phyloP scores from a whole-genome alignment of 106 monocot genomes.

The Ottelia alismoides region DNA sequence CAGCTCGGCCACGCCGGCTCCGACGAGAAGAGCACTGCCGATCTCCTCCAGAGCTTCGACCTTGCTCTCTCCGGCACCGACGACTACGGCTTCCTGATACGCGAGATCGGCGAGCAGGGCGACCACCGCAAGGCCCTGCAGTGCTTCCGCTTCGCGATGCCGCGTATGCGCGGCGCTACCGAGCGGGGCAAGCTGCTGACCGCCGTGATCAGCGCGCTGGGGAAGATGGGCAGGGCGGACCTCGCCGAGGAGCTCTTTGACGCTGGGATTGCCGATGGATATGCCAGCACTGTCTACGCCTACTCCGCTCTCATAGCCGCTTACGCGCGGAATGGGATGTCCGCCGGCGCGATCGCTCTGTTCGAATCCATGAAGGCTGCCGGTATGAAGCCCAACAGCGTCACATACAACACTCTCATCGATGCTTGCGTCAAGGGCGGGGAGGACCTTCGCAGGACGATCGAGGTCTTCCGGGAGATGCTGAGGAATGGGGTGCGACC shows the following conservation, averaged over 20 bases:
- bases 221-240: conserved; percentile 60
- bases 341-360: conserved; percentile 42
- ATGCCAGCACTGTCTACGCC: conserved; percentile 74
- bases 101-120: conserved; percentile 33
- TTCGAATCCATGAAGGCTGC: conserved; percentile 46
- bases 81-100: conserved; percentile 62
- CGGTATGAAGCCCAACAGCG: conserved; percentile 54
- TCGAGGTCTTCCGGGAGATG: conserved; percentile 71
- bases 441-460: conserved; percentile 38
- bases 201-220: conserved; percentile 49
- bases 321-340: conserved; percentile 53
- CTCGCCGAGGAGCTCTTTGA: conserved; percentile 58
- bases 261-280: conserved; percentile 25
- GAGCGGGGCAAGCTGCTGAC: conserved; percentile 89
- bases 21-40: conserved; percentile 8
- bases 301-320: conserved; percentile 77
- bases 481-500: conserved; percentile 51
- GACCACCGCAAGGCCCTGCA: conserved; percentile 27
- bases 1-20: conserved; percentile 18
- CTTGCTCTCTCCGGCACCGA: conserved; percentile 40
- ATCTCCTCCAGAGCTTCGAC: conserved; percentile 15
- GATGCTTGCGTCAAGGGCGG: conserved; percentile 88
- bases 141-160: conserved; percentile 44
- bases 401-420: conserved; percentile 81
- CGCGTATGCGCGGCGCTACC: conserved; percentile 25